Conservation (phyloP, 1,284 basidiomycete genomes). For the Ustilago hordei region DNA sequence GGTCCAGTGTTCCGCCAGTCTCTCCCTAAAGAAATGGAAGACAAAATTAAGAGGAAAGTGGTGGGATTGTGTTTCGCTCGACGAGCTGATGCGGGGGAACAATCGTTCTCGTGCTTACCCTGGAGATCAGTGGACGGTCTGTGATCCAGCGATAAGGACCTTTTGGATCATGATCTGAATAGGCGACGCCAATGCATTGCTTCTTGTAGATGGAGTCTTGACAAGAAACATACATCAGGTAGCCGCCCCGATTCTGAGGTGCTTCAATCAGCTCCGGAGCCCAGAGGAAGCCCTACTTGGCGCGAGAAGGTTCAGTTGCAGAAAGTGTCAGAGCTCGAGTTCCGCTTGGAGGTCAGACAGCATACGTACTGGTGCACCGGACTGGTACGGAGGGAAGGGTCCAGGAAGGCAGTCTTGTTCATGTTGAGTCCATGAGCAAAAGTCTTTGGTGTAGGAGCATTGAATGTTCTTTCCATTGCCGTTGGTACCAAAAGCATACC, state of each 20-base stretch:
- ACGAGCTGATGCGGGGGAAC: too few species aligned
- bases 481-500: slow-evolving; percentile 57
- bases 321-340: background rate
- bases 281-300: slow-evolving; percentile 49
- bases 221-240: slow-evolving; percentile 57
- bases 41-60: background rate
- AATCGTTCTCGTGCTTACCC: slow-evolving; percentile 18
- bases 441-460: slow-evolving; percentile 50
- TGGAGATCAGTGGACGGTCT: slow-evolving; percentile 48
- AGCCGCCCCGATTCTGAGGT: slow-evolving; percentile 49
- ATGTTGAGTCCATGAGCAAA: slow-evolving; percentile 54
- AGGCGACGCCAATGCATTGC: slow-evolving; percentile 59
- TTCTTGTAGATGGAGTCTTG: slow-evolving; percentile 43
- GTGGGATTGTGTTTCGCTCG: too few species aligned
- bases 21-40: slow-evolving; percentile 31
- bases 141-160: slow-evolving; percentile 57
- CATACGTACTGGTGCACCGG: slow-evolving; percentile 27
- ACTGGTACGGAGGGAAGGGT: slow-evolving; percentile 46
- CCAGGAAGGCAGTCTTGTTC: slow-evolving; percentile 55
- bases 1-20: slow-evolving; percentile 52
- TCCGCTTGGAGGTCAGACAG: background rate
- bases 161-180: slow-evolving; percentile 37
- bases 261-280: slow-evolving; percentile 58
- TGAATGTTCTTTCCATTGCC: slow-evolving; percentile 58
- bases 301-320: background rate